Conservation (phyloP, 768 basidiomycete genomes). For the Leccinum olivaceopallidum region DNA sequence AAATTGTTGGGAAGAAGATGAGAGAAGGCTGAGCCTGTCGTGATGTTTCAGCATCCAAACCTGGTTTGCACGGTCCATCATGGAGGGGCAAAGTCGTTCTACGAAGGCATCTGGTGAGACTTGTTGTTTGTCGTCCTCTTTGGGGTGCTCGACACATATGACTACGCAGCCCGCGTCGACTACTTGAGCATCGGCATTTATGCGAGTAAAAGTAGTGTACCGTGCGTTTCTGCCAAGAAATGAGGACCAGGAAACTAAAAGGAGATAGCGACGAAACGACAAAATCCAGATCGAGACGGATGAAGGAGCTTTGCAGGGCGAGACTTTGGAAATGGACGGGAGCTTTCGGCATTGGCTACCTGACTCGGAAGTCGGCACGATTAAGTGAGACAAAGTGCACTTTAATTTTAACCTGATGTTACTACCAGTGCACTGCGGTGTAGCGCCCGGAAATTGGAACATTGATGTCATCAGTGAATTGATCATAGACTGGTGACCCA, state of each 20-base stretch:
- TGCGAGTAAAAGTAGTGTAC: background rate
- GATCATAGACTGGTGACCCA: background rate
- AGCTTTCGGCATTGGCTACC: background rate
- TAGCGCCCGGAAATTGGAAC: background rate
- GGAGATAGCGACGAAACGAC: conserved; percentile 6
- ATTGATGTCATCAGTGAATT: background rate
- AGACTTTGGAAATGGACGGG: background rate
- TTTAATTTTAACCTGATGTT: too few species aligned
- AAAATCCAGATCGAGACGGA: background rate
- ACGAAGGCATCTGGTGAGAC: conserved; percentile 1
- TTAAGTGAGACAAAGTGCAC: background rate
- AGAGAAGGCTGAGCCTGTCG: conserved; percentile 11
- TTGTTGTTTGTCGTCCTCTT: background rate
- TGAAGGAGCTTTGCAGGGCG: background rate
- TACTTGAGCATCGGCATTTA: conserved; percentile 9
- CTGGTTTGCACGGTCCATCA: background rate
- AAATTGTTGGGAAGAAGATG: background rate
- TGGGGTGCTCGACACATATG: conserved; percentile 9
- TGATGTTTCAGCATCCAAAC: conserved; percentile 7
- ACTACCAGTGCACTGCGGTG: background rate
- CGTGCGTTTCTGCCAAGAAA: conserved; percentile 1
- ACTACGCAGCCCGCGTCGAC: conserved; percentile 5
- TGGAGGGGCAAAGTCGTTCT: conserved; percentile 9
- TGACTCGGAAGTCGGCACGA: background rate
- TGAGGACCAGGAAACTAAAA: conserved; percentile 2